phyloP scores from a whole-genome alignment of 169 alveolate species.

The Eimeria necatrix region DNA sequence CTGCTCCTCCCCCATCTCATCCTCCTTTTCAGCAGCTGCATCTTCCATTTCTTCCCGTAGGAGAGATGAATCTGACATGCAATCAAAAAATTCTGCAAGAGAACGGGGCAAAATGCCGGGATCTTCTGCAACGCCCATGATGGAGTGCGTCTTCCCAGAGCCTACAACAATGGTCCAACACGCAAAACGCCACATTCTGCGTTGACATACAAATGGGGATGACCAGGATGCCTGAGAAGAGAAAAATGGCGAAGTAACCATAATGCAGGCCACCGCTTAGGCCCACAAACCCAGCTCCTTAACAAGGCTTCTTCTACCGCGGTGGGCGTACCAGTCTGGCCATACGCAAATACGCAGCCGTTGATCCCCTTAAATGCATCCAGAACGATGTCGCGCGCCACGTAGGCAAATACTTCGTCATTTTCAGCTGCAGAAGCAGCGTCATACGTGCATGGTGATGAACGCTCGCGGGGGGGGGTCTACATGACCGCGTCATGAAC shows the following conservation, averaged over 20 bases:
- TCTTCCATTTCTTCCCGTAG: conserved; percentile 86
- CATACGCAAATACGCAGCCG: conserved; percentile 89
- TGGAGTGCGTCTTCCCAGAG: conserved; percentile 89
- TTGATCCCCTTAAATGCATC: conserved; percentile 89
- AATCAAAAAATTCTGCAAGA: conserved; percentile 89
- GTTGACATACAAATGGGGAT: too few relatives aligned
- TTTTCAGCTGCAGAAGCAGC: conserved; percentile 82
- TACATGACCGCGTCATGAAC: too few relatives aligned
- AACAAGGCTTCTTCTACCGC: too few relatives aligned
- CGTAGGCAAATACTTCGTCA: conserved; percentile 86
- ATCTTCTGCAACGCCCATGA: conserved; percentile 89
- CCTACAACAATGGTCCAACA: conserved; percentile 28
- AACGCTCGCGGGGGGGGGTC: too few relatives aligned
- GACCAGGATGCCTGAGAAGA: too few relatives aligned
- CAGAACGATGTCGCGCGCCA: conserved; percentile 87
- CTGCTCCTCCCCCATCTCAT: conserved; percentile 81
- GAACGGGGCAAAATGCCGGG: conserved; percentile 90
- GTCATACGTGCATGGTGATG: too few relatives aligned
- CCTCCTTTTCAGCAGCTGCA: conserved; percentile 86
- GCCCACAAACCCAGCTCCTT: too few relatives aligned
- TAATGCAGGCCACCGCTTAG: too few relatives aligned
- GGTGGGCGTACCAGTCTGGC: conserved; percentile 85
- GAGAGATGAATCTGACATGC: conserved; percentile 87
- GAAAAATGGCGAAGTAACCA: too few relatives aligned
- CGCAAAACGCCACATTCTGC: background rate